These are phyloP conservation scores for Neurospora crassa DNA, from an alignment of 2,329 filamentous ascomycete genomes.

Conservation along the genomic window DNA sequence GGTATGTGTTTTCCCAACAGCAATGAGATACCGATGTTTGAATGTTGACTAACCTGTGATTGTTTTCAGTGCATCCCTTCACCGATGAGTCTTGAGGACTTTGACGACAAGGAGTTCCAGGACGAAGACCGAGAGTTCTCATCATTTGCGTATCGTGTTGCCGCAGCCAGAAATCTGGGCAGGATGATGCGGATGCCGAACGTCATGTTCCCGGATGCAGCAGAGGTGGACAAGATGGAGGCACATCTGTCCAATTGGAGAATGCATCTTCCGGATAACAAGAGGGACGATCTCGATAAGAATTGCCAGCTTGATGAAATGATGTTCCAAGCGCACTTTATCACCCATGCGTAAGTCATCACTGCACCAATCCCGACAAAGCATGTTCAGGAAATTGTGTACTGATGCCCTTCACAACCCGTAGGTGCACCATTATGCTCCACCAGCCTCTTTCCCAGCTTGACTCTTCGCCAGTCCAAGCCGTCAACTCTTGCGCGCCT, in stretches of 20 bases:
- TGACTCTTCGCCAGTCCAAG: slow-evolving; percentile 47
- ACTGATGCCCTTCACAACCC: slow-evolving; percentile 2
- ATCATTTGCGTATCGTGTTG: slow-evolving; percentile 76
- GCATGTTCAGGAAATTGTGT: slow-evolving; percentile 20
- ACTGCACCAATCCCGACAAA: slow-evolving; percentile 11
- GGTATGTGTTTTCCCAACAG: slow-evolving; percentile 30
- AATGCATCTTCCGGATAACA: slow-evolving; percentile 64
- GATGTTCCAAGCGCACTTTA: slow-evolving; percentile 86
- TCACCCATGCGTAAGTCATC: slow-evolving; percentile 44
- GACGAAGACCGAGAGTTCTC: slow-evolving; percentile 65
- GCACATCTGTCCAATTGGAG: slow-evolving; percentile 61
- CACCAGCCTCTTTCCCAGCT: slow-evolving; percentile 74
- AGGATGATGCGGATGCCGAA: slow-evolving; percentile 56
- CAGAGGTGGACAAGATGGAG: slow-evolving; percentile 42
- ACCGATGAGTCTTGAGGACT: slow-evolving; percentile 58
- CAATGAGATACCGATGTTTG: not conserved
- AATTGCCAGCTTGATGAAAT: slow-evolving; percentile 74
- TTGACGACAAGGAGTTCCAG: slow-evolving; percentile 67
- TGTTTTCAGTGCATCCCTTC: slow-evolving; percentile 42
- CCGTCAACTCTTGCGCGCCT: slow-evolving; percentile 58
- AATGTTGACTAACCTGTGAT: slow-evolving; percentile 6
- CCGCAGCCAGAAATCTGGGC: slow-evolving; percentile 69
- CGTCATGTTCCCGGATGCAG: slow-evolving; percentile 42
- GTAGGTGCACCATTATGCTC: slow-evolving; percentile 58
- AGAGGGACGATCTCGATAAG: slow-evolving; percentile 58